Evolutionary conservation across 2,329 filamentous ascomycete genomes (phyloP).

Genomic region (Kalaharituber pfeilii): DNA sequence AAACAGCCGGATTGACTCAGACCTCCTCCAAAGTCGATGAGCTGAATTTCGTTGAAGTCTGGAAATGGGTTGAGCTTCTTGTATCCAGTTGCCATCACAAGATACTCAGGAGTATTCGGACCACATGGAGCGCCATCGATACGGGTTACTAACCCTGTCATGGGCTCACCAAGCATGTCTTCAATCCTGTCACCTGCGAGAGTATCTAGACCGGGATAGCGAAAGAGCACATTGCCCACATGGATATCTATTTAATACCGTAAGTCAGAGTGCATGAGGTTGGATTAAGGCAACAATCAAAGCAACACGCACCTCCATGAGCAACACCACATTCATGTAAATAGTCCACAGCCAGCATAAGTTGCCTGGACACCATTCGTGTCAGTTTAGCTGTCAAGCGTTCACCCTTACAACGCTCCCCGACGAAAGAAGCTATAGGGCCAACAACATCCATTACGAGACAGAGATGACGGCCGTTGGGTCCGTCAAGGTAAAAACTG

Average conservation of each 20-base stretch:
- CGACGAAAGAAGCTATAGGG: background rate
- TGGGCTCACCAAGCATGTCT: background rate
- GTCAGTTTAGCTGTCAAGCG: background rate
- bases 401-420: constrained; percentile 6
- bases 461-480: constrained; percentile 3
- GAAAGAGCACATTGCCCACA: background rate
- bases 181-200: background rate
- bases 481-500: background rate
- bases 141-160: background rate
- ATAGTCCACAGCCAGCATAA: background rate
- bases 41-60: background rate
- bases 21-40: background rate
- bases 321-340: constrained; percentile 1
- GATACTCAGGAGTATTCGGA: background rate
- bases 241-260: background rate
- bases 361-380: background rate
- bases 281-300: background rate
- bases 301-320: background rate
- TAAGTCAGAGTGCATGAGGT: background rate
- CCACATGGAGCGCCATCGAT: background rate
- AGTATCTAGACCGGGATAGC: background rate
- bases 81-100: background rate
- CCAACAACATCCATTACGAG: constrained; percentile 5
- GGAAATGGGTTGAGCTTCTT: background rate
- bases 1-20: background rate